Conservation (phyloP, 257 asterid species). For the Plantago ovata region DNA sequence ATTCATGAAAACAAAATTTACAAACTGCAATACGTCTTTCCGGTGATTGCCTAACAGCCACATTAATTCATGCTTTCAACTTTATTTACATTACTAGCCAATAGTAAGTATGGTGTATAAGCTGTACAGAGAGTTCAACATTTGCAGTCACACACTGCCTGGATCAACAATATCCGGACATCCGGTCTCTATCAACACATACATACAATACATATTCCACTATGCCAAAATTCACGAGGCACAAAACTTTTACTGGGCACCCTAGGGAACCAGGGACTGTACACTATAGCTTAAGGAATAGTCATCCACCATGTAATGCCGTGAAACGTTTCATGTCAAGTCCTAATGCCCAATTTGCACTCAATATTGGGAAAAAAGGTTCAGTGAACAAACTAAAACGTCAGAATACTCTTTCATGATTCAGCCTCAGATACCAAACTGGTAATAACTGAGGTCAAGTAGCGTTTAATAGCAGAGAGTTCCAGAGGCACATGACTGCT, state of each 20-base stretch:
- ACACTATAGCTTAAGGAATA: slow-evolving; percentile 2
- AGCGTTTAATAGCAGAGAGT: slow-evolving; percentile 30
- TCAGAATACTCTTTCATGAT: slow-evolving; percentile 17
- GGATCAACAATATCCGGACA: slow-evolving; percentile 18
- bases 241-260: slow-evolving; percentile 16
- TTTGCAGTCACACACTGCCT: slow-evolving; percentile 21
- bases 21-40: not conserved
- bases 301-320: not conserved
- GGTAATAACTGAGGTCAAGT: slow-evolving; percentile 42
- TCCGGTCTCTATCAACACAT: slow-evolving; percentile 13
- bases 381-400: slow-evolving; percentile 18
- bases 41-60: too few species aligned
- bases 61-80: not conserved
- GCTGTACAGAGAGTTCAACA: slow-evolving; percentile 26
- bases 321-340: not conserved
- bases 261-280: slow-evolving; percentile 11
- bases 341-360: slow-evolving; percentile 1
- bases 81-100: not conserved
- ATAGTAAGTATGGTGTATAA: slow-evolving; percentile 1
- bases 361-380: not conserved
- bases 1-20: not conserved
- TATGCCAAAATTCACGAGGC: slow-evolving; percentile 28
- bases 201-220: slow-evolving; percentile 20
- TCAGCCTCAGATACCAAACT: slow-evolving; percentile 33
- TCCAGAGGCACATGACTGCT: slow-evolving; percentile 30